These are phyloP conservation scores for Mycena venus DNA, from an alignment of 768 basidiomycete species.

Conservation along the genomic window DNA sequence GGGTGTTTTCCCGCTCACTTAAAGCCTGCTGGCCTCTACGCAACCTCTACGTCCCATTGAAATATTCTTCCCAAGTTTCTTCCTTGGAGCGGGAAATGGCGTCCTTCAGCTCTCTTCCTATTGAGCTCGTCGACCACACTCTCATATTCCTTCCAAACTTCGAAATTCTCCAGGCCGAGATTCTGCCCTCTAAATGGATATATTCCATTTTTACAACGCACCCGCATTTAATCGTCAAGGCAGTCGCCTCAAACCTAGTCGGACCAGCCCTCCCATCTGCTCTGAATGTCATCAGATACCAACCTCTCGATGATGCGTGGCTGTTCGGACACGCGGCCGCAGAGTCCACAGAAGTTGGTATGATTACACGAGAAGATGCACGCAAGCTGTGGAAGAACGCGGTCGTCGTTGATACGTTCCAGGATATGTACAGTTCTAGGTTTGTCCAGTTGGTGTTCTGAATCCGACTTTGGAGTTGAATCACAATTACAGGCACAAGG, in stretches of 20 bases:
- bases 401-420: neutral
- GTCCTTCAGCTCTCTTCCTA: neutral
- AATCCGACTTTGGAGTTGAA: neutral
- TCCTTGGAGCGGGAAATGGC: too few relatives aligned
- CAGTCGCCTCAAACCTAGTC: neutral
- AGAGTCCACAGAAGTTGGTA: neutral
- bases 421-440: neutral
- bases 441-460: neutral
- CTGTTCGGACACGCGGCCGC: neutral
- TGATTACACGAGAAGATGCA: neutral
- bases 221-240: constrained; percentile 2
- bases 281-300: neutral
- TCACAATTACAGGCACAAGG: neutral
- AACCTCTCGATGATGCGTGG: neutral
- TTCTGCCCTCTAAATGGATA: neutral
- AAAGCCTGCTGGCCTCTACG: too few relatives aligned
- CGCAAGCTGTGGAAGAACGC: neutral
- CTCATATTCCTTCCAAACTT: neutral
- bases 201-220: neutral
- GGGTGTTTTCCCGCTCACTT: too few relatives aligned
- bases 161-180: neutral
- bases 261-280: neutral
- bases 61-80: too few relatives aligned
- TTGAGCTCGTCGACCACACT: neutral
- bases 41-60: too few relatives aligned